A percentile compares a stretch with the other conserved stretches of the same genome.
phyloP scores from a whole-genome alignment of 345 rosid species.

The Salix suchowensis region DNA sequence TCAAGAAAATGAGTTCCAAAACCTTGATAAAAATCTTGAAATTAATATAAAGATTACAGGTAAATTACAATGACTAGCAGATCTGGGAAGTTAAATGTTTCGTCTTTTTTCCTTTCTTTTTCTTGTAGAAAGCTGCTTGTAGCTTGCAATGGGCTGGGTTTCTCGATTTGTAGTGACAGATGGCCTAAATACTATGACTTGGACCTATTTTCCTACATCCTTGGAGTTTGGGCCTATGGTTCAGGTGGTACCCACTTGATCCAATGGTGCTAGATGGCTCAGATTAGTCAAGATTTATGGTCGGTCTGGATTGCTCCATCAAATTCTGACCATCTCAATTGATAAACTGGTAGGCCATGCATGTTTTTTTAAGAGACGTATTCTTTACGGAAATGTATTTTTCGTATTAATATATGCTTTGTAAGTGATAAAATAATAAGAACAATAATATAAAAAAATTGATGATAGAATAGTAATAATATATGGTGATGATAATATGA shows the following conservation, averaged over 20 bases:
- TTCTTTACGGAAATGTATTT: too few species aligned
- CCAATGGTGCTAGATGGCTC: neutral
- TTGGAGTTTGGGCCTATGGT: neutral
- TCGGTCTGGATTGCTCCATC: too few species aligned
- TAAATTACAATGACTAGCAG: neutral
- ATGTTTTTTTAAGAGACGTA: too few species aligned
- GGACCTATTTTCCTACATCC: neutral
- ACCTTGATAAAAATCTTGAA: slow-evolving; percentile 23
- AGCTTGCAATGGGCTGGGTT: neutral
- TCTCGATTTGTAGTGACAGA: neutral
- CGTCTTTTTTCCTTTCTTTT: neutral
- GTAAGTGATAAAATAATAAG: too few species aligned
- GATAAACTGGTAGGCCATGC: too few species aligned
- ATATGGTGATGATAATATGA: too few species aligned
- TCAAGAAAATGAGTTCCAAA: neutral
- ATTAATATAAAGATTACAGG: neutral
- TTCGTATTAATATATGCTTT: too few species aligned
- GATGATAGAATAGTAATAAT: too few species aligned
- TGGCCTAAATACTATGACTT: neutral
- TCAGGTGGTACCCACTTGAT: neutral
- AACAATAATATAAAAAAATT: too few species aligned
- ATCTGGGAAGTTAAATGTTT: neutral
- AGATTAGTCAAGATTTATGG: too few species aligned
- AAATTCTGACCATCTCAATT: too few species aligned
- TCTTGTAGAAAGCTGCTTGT: neutral